Evolutionary conservation across 169 alveolate species (phyloP).

Genomic region (Babesia bovis): DNA sequence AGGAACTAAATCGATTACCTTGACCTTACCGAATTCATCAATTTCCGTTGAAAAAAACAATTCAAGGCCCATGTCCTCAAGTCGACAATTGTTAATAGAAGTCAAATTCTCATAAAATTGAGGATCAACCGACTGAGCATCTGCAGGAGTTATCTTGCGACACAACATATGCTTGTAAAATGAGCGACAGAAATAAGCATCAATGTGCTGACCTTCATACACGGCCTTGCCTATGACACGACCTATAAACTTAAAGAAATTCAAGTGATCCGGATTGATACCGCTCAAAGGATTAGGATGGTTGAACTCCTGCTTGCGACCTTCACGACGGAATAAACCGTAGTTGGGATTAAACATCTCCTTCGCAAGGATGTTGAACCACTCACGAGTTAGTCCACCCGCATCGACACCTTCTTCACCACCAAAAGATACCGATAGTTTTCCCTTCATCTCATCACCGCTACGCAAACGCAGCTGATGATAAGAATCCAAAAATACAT

Average conservation of each 20-base stretch:
- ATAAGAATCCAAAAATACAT: constrained; percentile 93
- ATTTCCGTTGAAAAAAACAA: constrained; percentile 87
- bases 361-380: constrained; percentile 94
- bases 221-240: constrained; percentile 97
- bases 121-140: constrained; percentile 98
- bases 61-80: constrained; percentile 87
- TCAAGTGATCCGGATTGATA: constrained; percentile 92
- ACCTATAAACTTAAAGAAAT: constrained; percentile 97
- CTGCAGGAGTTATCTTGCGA: constrained; percentile 92
- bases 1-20: constrained; percentile 92
- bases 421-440: constrained; percentile 89
- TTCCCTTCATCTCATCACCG: constrained; percentile 94
- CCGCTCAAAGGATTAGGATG: constrained; percentile 95
- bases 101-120: constrained; percentile 93
- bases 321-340: constrained; percentile 90
- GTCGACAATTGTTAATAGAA: constrained; percentile 90
- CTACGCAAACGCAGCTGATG: constrained; percentile 85
- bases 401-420: constrained; percentile 99
- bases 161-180: constrained; percentile 97
- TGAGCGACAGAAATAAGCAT: constrained; percentile 97
- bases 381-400: constrained; percentile 99
- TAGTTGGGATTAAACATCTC: constrained; percentile 98
- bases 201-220: constrained; percentile 94
- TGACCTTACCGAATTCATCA: constrained; percentile 93
- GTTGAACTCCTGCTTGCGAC: constrained; percentile 88